Conservation (phyloP, 495 filamentous ascomycete species). For the Cryomyces antarcticus region DNA sequence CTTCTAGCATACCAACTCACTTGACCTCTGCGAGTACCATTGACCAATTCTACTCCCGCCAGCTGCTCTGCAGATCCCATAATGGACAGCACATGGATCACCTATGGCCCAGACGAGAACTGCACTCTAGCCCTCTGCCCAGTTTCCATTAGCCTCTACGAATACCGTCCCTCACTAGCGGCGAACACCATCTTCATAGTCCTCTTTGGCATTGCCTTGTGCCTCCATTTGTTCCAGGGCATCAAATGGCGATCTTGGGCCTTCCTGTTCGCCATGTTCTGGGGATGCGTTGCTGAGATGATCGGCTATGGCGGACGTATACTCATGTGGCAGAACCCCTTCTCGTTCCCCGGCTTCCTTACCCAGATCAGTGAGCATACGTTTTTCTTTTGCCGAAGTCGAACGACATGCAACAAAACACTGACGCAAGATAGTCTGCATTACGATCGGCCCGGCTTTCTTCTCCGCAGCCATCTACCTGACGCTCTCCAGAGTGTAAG, state of each 20-base stretch:
- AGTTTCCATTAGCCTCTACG: not conserved
- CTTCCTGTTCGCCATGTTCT: slow-evolving; percentile 18
- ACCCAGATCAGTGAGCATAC: slow-evolving; percentile 12
- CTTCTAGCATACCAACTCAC: not conserved
- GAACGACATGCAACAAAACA: slow-evolving; percentile 23
- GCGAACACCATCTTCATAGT: slow-evolving; percentile 1
- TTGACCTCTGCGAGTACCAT: not conserved
- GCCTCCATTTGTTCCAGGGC: not conserved
- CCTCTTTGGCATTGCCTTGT: not conserved
- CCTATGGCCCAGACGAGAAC: not conserved
- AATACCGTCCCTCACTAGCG: slow-evolving; percentile 1
- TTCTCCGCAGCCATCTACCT: slow-evolving; percentile 39
- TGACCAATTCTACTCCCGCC: not conserved
- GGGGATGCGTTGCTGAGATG: slow-evolving; percentile 20
- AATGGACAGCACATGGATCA: not conserved
- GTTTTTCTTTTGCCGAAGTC: not conserved
- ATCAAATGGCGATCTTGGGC: slow-evolving; percentile 19
- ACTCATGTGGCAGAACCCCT: slow-evolving; percentile 19
- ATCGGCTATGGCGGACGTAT: slow-evolving; percentile 25
- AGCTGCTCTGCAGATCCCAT: not conserved
- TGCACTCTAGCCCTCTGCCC: not conserved
- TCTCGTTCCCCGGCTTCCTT: slow-evolving; percentile 15
- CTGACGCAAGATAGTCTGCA: slow-evolving; percentile 18
- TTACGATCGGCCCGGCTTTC: slow-evolving; percentile 36
- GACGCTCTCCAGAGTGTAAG: slow-evolving; percentile 24